phyloP scores from a whole-genome alignment of 2,329 filamentous ascomycete genomes.

The Bipolaris zeicola region DNA sequence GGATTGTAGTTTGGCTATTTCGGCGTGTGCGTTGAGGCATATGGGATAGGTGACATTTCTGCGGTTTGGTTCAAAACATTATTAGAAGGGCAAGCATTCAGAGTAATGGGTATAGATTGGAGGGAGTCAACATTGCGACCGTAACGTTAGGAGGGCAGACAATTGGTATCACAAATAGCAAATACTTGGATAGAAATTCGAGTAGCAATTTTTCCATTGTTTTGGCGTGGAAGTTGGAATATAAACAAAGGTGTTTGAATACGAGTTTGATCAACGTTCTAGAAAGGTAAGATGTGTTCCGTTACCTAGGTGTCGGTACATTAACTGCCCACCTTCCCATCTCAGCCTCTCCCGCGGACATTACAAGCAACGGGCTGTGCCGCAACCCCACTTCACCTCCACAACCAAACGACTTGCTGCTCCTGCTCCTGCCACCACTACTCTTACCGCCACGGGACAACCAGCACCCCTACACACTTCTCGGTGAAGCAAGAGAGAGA shows the following conservation, averaged over 20 bases:
- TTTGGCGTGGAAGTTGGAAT: neutral
- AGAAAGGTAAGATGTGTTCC: neutral
- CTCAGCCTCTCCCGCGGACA: slow-evolving; percentile 27
- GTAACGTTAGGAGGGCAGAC: neutral
- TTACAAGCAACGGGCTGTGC: neutral
- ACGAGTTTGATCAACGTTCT: neutral
- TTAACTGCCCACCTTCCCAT: slow-evolving; percentile 27
- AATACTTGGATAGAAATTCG: neutral
- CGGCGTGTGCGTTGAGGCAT: slow-evolving; percentile 6
- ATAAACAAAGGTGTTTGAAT: neutral
- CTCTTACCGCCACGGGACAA: neutral
- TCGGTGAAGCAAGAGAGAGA: no score
- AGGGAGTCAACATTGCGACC: slow-evolving; percentile 3
- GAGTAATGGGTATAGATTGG: neutral
- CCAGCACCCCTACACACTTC: no score
- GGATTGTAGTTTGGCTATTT: slow-evolving; percentile 5
- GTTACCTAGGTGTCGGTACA: neutral
- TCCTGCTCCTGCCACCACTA: neutral
- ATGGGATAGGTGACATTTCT: slow-evolving; percentile 14
- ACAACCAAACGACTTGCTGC: neutral
- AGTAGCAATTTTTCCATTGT: neutral
- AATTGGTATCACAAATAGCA: slow-evolving; percentile 1
- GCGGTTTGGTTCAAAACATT: slow-evolving; percentile 12
- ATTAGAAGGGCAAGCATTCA: slow-evolving; percentile 13
- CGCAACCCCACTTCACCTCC: slow-evolving; percentile 6